A percentile compares a stretch with the other conserved stretches of the same genome.
These are phyloP conservation scores for Leccinum sublutescens DNA, from an alignment of 768 basidiomycete species.

Conservation along the genomic window DNA sequence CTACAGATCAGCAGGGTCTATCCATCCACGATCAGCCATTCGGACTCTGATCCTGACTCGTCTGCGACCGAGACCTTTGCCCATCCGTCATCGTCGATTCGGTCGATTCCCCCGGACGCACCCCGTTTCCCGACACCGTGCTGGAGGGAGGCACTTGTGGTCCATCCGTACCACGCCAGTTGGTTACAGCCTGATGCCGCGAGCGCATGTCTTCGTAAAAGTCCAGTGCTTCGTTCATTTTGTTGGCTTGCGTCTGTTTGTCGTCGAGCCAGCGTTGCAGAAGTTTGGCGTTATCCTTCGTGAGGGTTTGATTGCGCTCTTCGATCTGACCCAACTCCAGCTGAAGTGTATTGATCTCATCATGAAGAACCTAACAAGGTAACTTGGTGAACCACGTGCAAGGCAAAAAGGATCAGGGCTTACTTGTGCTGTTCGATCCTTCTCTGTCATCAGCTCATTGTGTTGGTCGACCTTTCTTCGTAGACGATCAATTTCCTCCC, in stretches of 20 bases:
- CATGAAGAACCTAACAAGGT: slow-evolving; percentile 74
- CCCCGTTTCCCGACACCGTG: slow-evolving; percentile 42
- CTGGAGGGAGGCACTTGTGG: slow-evolving; percentile 37
- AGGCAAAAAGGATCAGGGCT: slow-evolving; percentile 1
- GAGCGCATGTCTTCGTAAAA: slow-evolving; percentile 88
- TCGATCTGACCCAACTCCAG: slow-evolving; percentile 90
- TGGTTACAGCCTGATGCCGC: slow-evolving; percentile 59
- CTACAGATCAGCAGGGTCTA: slow-evolving; percentile 17
- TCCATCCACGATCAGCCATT: slow-evolving; percentile 80
- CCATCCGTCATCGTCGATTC: slow-evolving; percentile 58
- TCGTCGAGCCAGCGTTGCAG: slow-evolving; percentile 96
- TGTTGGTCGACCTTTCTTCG: slow-evolving; percentile 81
- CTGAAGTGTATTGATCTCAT: slow-evolving; percentile 90
- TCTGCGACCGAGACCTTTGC: slow-evolving; percentile 65
- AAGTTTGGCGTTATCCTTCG: slow-evolving; percentile 91
- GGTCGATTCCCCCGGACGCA: slow-evolving; percentile 40
- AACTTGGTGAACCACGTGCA: slow-evolving; percentile 1
- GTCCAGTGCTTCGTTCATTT: slow-evolving; percentile 91
- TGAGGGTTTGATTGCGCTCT: slow-evolving; percentile 81
- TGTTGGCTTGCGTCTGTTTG: slow-evolving; percentile 89
- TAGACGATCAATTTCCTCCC: slow-evolving; percentile 71
- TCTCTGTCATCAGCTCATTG: slow-evolving; percentile 81
- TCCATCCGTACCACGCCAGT: slow-evolving; percentile 48
- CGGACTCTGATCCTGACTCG: slow-evolving; percentile 80
- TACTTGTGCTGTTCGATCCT: slow-evolving; percentile 88